These are phyloP conservation scores for Fusarium duplospermum DNA, from an alignment of 2,329 filamentous ascomycete genomes.

Conservation along the genomic window DNA sequence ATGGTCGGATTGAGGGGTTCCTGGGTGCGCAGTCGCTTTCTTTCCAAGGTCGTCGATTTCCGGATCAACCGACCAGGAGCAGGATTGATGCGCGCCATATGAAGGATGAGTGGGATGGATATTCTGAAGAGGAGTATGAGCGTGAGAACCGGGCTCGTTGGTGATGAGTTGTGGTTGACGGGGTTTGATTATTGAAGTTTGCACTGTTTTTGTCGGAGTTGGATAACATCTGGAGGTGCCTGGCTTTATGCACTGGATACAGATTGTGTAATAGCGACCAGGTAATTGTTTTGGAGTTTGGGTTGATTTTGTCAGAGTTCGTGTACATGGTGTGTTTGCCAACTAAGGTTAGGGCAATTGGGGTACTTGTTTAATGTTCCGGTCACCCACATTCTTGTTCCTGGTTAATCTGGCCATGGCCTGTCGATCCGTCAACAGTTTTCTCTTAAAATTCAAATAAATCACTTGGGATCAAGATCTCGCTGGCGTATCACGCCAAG, in stretches of 20 bases:
- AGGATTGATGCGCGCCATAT: constrained; percentile 41
- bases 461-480: background rate
- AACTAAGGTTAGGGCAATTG: background rate
- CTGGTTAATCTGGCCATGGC: background rate
- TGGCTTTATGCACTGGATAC: background rate
- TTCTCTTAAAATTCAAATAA: background rate
- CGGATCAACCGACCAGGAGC: constrained; percentile 47
- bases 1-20: constrained; percentile 49
- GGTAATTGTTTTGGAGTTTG: background rate
- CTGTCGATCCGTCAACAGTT: background rate
- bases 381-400: background rate
- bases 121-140: constrained; percentile 47
- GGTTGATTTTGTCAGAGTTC: background rate
- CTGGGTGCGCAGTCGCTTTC: constrained; percentile 43
- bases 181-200: background rate
- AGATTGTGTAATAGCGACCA: background rate
- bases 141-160: constrained; percentile 36
- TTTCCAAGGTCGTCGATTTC: constrained; percentile 43
- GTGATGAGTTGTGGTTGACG: background rate
- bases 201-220: background rate
- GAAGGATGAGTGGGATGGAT: constrained; percentile 45
- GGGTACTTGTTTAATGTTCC: too few species aligned
- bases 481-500: background rate
- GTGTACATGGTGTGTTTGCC: background rate
- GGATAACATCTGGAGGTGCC: background rate